Evolutionary conservation across 257 asterid genomes (phyloP).

Genomic region (Orobanche coerulescens): DNA sequence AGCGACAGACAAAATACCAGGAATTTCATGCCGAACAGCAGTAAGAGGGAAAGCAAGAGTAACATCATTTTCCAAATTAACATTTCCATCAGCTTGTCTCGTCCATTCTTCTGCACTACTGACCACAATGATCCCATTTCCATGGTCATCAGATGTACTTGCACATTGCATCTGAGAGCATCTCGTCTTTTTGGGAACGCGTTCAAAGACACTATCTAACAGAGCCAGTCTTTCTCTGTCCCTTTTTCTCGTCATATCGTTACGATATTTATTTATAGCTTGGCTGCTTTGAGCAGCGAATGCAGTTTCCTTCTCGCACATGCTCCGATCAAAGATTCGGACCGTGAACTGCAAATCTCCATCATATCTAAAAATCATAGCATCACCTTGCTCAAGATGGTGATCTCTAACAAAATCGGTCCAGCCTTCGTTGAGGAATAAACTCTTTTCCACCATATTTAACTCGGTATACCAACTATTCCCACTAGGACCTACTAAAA

Average conservation of each 20-base stretch:
- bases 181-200: slow-evolving; percentile 59
- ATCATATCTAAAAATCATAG: slow-evolving; percentile 55
- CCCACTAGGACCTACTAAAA: slow-evolving; percentile 50
- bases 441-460: slow-evolving; percentile 25
- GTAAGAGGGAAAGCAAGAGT: slow-evolving; percentile 50
- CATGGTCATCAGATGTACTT: slow-evolving; percentile 25
- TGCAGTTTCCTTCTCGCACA: slow-evolving; percentile 74
- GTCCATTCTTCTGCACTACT: slow-evolving; percentile 25
- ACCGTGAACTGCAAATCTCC: slow-evolving; percentile 64
- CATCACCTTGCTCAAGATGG: slow-evolving; percentile 45
- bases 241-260: slow-evolving; percentile 39
- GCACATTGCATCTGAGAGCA: slow-evolving; percentile 36
- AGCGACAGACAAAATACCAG: slow-evolving; percentile 34
- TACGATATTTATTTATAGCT: slow-evolving; percentile 32
- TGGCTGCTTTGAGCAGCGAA: slow-evolving; percentile 53
- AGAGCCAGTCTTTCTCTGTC: slow-evolving; percentile 46
- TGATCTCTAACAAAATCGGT: slow-evolving; percentile 44
- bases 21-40: slow-evolving; percentile 27
- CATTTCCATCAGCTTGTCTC: slow-evolving; percentile 29
- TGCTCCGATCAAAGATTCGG: slow-evolving; percentile 60
- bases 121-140: slow-evolving; percentile 20
- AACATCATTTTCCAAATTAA: slow-evolving; percentile 32
- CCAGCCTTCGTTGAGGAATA: slow-evolving; percentile 43
- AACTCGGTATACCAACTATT: slow-evolving; percentile 36
- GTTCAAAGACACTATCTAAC: slow-evolving; percentile 39